A percentile compares a stretch with the other conserved stretches of the same genome.
phyloP scores from a whole-genome alignment of 345 rosid genomes.

The Dimocarpus longan region DNA sequence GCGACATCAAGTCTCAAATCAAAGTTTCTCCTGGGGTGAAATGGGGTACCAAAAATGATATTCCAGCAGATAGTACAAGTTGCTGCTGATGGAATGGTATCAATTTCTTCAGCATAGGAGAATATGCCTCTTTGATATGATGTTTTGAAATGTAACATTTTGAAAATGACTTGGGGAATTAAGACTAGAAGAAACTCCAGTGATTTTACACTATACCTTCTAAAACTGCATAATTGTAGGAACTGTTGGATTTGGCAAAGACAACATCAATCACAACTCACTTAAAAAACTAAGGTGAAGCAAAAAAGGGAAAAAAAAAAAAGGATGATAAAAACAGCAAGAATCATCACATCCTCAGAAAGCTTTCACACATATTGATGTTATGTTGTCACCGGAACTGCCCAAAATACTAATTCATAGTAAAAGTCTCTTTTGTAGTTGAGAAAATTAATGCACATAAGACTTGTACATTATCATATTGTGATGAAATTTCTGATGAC shows the following conservation, averaged over 20 bases:
- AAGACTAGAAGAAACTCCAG: no score
- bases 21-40: not conserved
- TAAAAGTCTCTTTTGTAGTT: not conserved
- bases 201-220: not conserved
- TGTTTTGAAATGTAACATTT: not conserved
- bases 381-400: not conserved
- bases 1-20: not conserved
- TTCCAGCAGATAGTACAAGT: constrained; percentile 9
- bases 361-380: not conserved
- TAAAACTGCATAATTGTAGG: not conserved
- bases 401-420: not conserved
- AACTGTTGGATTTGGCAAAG: not conserved
- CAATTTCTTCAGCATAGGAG: constrained; percentile 1
- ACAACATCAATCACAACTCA: not conserved
- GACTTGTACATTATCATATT: not conserved
- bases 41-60: not conserved
- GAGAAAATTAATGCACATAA: not conserved
- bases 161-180: not conserved
- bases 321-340: no score
- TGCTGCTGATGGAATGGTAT: constrained; percentile 11
- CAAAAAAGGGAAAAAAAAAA: no score
- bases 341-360: no score
- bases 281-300: no score
- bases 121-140: not conserved
- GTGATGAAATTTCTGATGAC: no score